phyloP scores from a whole-genome alignment of 352 stramenopile genomes.

The Phytophthora tentaculata region DNA sequence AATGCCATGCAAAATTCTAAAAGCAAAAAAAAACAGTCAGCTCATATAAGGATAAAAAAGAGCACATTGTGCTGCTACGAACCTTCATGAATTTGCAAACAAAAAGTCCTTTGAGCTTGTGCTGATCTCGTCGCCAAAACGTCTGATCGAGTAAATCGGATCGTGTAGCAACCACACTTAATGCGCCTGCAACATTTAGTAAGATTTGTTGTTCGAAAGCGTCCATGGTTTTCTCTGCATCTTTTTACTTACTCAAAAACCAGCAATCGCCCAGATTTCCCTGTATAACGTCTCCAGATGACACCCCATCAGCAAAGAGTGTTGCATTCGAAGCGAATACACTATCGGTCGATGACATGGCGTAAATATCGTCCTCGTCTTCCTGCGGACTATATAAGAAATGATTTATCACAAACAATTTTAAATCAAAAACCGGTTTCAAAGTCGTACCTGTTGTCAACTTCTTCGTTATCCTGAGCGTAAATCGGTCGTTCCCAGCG shows the following conservation, averaged over 20 bases:
- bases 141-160: constrained; percentile 80
- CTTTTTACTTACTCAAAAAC: constrained; percentile 83
- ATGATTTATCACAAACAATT: not conserved
- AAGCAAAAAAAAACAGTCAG: not conserved
- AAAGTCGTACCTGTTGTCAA: constrained; percentile 26
- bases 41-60: not conserved
- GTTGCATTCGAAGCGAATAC: constrained; percentile 68
- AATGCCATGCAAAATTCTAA: constrained; percentile 91
- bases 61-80: constrained; percentile 1
- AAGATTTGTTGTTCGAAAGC: not conserved
- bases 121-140: constrained; percentile 78
- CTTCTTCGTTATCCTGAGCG: constrained; percentile 37
- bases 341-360: constrained; percentile 27
- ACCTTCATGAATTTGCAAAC: constrained; percentile 94
- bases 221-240: too few species aligned
- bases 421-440: not conserved
- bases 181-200: constrained; percentile 71
- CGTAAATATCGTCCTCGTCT: constrained; percentile 32
- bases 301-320: constrained; percentile 80
- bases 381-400: constrained; percentile 22
- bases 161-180: constrained; percentile 88
- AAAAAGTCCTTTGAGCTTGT: constrained; percentile 83
- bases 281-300: constrained; percentile 89
- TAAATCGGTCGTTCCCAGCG: constrained; percentile 83
- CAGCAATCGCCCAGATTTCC: constrained; percentile 93